Evolutionary conservation across 805 yeast species (phyloP), one percentile per base, ranked within the genome.

Genomic region (Zygotorulaspora chibaensis): DNA sequence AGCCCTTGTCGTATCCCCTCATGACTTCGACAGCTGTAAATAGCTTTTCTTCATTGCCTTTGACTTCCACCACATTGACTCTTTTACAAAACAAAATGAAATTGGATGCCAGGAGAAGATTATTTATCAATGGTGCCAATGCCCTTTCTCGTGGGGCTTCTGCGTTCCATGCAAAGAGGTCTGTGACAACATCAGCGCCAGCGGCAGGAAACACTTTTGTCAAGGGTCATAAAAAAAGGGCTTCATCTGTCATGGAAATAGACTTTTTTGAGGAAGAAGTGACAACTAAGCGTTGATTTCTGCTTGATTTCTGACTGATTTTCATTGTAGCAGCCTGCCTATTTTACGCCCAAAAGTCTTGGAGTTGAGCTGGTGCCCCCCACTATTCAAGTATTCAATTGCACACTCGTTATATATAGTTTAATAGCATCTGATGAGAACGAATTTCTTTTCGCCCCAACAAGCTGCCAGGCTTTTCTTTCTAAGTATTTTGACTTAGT

Each of bases 191-290:
- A 5, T 17, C 33, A 15, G 13, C 44, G 6, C 13, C 44, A n/a
- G 13, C 34, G 15, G 30, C 13, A 23, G 33, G 40, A 8, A 26
- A 35, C 9, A 31, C 48, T 8, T 52, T 45, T 40, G 28, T 52
- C 23, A 40, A 45, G 30, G 45, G 50, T 35, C 62, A 60, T 35
- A 46, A 50, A 35, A 61, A 60, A 43, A 55, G 64, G 45, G 53
- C 59, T 23, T 55, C 63, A 9, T 52, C 65, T 3, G 40, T 47
- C 15, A 54, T 54, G 59, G 65, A 60, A 13, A 47, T 59, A 18
- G 50, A 57, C 31, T 62, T 61, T 49, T 56, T 52, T 40, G 58
- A 53, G 18, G 45, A 50, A 15, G 55, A 51, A 17, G 43, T 45
- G 17, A 43, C 46, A 30, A 18, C 35, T 18, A 57, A 57, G 38